Percentiles rank a stretch among this genome's conserved stretches.
Conservation (phyloP, 2,329 filamentous ascomycete genomes). For the Ophiostoma sp. region DNA sequence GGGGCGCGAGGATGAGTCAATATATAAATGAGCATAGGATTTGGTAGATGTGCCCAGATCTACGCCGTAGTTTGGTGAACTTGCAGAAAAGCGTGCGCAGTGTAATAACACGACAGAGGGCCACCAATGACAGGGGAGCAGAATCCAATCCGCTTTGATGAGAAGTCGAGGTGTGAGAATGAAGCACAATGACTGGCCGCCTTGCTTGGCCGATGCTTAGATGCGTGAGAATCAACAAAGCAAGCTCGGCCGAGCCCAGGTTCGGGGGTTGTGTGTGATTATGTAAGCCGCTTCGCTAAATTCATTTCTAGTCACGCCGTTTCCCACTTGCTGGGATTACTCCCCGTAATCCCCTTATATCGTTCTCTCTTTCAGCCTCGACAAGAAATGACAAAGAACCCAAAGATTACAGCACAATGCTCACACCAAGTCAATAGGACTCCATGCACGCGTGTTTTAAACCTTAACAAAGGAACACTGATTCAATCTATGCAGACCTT, state of each 20-base stretch:
- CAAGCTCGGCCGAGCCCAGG: not conserved
- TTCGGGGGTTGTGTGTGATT: not conserved
- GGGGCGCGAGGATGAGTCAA: not conserved
- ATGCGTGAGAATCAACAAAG: not conserved
- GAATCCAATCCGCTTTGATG: not conserved
- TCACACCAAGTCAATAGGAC: no score
- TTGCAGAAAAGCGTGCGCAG: conserved; percentile 10
- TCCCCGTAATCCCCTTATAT: no score
- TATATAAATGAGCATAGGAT: not conserved
- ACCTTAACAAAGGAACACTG: no score
- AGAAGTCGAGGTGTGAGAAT: not conserved
- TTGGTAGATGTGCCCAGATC: conserved; percentile 16
- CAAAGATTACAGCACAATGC: no score
- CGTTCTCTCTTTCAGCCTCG: no score
- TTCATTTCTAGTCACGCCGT: not conserved
- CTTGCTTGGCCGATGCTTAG: not conserved
- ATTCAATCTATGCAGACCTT: no score
- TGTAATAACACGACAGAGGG: not conserved
- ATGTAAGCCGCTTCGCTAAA: not conserved
- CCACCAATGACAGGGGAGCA: not conserved
- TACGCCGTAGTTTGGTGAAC: conserved; percentile 15
- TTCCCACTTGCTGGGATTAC: no score
- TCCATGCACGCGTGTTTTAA: no score
- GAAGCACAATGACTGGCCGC: not conserved
- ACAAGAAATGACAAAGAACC: no score